Base-by-base conservation (phyloP, 139 green algal genomes). In the Chlamydomonas schloesseri region DNA sequence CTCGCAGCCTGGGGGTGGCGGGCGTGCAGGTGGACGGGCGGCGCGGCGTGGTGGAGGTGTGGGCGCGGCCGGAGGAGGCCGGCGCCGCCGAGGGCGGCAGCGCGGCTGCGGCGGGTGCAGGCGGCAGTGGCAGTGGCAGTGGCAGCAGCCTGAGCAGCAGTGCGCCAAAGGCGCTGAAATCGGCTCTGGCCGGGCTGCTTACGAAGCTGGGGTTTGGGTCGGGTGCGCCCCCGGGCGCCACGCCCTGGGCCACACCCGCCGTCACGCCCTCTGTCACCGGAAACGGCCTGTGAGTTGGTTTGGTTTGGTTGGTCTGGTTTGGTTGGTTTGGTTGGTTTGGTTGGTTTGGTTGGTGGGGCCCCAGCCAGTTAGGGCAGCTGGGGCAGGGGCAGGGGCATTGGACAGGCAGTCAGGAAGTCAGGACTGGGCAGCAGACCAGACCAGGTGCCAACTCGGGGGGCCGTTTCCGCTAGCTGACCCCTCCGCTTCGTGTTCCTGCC, bases 1-100 rank as follows among this genome's bases (percentile, higher is more conserved):
- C 42, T 18, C 47, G 64, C 23, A 33, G 26, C 24, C 80, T 86
- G 13, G 80, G 80, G 15, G 80, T 86, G 31, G 69, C 81, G n/a
- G 69, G 81, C 14, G 68, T 87, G 14, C 72, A 83, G 77, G 77
- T 84, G n/a, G 78, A 84, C 62, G 64, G 74, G 64, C 28, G n/a
- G 23, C 78, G 78, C 5, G 64, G 78, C 29, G 78, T 84, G 23
- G 78, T 84, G 46, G 78, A 84, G 65, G 78, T 84, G 47, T 84
- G 78, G 78, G 20, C 64, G 1, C 64, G 42, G 24, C 4, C 36
- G 28, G 17, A 34, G 31, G 15, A 4, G n/a, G 33, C 33, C 33
- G 20, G 1, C 33, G 18, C 10, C 33, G 62, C 14, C 18, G 28
- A 14, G 17, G 34, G 2, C 2, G 11, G 26, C 24, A 18, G 26